Evolutionary conservation across 2,329 filamentous ascomycete species (phyloP), one percentile per base, ranked within the genome.

Genomic region (Xylaria sp.): DNA sequence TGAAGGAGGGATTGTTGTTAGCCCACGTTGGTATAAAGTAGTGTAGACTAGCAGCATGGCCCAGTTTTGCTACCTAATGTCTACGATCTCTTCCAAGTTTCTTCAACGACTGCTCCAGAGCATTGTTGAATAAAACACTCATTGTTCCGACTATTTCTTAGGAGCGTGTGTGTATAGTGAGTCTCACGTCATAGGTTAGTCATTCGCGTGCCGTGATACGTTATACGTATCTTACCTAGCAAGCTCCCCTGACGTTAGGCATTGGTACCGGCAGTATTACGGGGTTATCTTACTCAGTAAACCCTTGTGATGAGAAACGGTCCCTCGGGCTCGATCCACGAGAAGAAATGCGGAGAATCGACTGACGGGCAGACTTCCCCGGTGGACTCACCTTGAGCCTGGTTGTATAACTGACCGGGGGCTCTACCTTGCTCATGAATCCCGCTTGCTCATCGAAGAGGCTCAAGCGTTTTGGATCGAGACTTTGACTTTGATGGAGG

Each of bases 21-120:
- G 36, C 27, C 29, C 9, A 31, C 45, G 33, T 54, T 44, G 50
- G 54, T 55, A 39, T 15, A n/a, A n/a, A n/a, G n/a, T n/a, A n/a
- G n/a, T n/a, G n/a, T n/a, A n/a, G n/a, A n/a, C n/a, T n/a, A 51
- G 67, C 61, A 59, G 55, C 42, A 68, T 63, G 58, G 56, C 49
- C 38, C 15, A 31, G 57, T 60, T 62, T 60, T 51, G 65, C 62
- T n/a, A n/a, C 17, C 17, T 58, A 31, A 63, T 47, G 65, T 59
- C 61, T 55, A 63, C 59, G 54, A 56, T 53, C 56, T 53, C 47
- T 59, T 44, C 42, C 63, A 63, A 47, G 55, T 38, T 31, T 33
- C 27, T 58, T 51, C 50, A 33, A 33, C 31, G 42, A 55, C 47
- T 27, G 29, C 29, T 31, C 13, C n/a, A 54, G 45, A 17, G 22